Percentiles rank a stretch among this genome's conserved stretches.
phyloP scores from a whole-genome alignment of 495 filamentous ascomycete genomes.

The Podospora appendiculata region DNA sequence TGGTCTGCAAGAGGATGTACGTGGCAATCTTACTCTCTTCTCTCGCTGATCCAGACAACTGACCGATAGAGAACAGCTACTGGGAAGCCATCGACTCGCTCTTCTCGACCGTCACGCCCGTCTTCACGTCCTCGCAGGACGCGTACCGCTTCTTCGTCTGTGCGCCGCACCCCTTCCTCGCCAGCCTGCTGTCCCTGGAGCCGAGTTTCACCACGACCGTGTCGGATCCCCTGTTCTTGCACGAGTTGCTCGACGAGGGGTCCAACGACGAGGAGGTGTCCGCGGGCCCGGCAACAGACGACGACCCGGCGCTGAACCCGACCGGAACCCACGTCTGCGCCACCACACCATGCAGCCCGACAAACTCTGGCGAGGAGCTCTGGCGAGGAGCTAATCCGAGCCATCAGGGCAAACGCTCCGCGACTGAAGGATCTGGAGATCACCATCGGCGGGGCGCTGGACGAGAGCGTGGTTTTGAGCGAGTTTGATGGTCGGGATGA shows the following conservation, averaged over 20 bases:
- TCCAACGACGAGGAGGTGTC: background rate
- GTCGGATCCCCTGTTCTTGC: constrained; percentile 16
- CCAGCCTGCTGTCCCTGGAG: constrained; percentile 12
- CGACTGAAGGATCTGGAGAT: constrained; percentile 10
- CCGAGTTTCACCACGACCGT: constrained; percentile 11
- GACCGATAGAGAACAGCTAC: constrained; percentile 9
- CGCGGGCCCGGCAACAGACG: background rate
- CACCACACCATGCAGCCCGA: background rate
- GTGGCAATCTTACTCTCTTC: background rate
- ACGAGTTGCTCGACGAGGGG: background rate
- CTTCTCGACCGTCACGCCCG: constrained; percentile 14
- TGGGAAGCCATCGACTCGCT: constrained; percentile 13
- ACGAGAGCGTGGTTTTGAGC: background rate
- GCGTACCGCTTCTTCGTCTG: constrained; percentile 15
- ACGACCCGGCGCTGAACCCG: too few relatives aligned
- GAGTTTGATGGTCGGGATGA: background rate
- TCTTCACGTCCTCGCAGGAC: constrained; percentile 19
- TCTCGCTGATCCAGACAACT: background rate
- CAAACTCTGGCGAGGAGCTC: constrained; percentile 7
- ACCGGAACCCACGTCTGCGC: background rate
- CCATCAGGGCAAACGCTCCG: background rate
- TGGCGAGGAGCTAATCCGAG: constrained; percentile 4
- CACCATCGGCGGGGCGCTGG: constrained; percentile 4
- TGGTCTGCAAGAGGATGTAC: constrained; percentile 21
- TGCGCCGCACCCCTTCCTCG: constrained; percentile 9